Conservation (phyloP, 2,329 filamentous ascomycete species). For the Fusarium solani-melongenae region DNA sequence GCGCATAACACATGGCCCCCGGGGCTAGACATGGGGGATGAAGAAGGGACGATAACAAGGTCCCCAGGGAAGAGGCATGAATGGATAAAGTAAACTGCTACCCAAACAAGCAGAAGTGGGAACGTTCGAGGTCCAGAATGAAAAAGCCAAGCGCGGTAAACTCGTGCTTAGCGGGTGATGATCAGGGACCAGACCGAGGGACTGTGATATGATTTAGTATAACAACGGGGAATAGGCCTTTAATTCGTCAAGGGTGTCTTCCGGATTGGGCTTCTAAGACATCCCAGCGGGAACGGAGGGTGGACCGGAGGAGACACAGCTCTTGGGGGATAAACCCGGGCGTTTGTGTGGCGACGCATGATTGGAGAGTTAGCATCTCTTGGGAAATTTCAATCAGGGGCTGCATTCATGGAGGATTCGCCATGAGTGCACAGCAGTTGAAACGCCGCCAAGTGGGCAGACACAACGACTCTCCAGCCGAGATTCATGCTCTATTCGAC, state of each 20-base stretch:
- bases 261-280: neutral
- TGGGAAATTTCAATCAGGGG: slow-evolving; percentile 30
- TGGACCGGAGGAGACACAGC: neutral
- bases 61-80: slow-evolving; percentile 10
- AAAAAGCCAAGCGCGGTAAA: neutral
- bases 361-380: slow-evolving; percentile 5
- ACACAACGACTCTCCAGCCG: neutral
- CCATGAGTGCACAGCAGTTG: neutral
- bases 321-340: neutral
- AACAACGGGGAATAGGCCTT: neutral
- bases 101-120: neutral
- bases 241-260: neutral
- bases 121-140: neutral
- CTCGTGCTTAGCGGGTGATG: slow-evolving; percentile 12
- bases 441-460: slow-evolving; percentile 2
- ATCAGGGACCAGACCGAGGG: slow-evolving; percentile 19
- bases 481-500: neutral
- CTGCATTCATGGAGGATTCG: slow-evolving; percentile 15
- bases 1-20: slow-evolving; percentile 7
- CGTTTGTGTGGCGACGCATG: neutral
- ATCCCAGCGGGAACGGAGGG: neutral
- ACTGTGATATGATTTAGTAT: neutral
- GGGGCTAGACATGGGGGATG: neutral
- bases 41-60: slow-evolving; percentile 5
- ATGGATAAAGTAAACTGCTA: neutral